Evolutionary conservation across 257 asterid species (phyloP), one percentile per base, ranked within the genome.

Genomic region (Linaria vulgaris): DNA sequence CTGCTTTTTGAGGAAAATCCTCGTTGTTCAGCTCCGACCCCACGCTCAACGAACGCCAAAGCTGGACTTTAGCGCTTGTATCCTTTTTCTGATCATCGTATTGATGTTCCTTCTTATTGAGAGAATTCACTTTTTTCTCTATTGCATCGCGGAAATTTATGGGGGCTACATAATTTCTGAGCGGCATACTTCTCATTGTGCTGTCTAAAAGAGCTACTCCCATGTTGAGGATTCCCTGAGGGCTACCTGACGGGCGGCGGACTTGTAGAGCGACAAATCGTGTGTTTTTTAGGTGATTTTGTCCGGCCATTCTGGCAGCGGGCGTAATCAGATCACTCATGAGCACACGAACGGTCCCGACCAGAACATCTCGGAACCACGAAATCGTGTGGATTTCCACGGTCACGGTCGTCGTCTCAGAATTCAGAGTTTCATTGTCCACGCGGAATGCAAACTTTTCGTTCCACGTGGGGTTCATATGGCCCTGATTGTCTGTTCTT

Each of bases 201-300:
- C 62, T 71, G 54, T 85, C 90, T 3, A 74, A 63, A 0, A 90
- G 70, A 37, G 84, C 23, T 0, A 87, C 86, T 5, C 95, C 94
- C 90, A 90, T 74, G 79, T 85, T 90, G 27, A 90, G 92, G 13
- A 87, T 87, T 3, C 96, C 97, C 59, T 85, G 97, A 5, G 96
- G 96, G 53, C 55, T 56, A 12, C 97, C 95, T 0, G 94, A 78
- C 0, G 87, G 85, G 8, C 85, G 81, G 1, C 91, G 89, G 1
- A 87, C 73, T 50, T 90, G 94, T 5, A 90, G 85, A 14, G 90
- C 86, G 0, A 90, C 78, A 16, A 77, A 83, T 20, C 87, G 67
- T 43, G 73, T 75, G 16, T 17, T 59, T 6, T 66, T 69, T 2
- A 75, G 73, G 46, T 15, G 44, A 17, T 57, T 44, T 0, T 59